Evolutionary conservation across 495 filamentous ascomycete genomes (phyloP), one percentile per base, ranked within the genome.

Genomic region (Entonaema liquescens): DNA sequence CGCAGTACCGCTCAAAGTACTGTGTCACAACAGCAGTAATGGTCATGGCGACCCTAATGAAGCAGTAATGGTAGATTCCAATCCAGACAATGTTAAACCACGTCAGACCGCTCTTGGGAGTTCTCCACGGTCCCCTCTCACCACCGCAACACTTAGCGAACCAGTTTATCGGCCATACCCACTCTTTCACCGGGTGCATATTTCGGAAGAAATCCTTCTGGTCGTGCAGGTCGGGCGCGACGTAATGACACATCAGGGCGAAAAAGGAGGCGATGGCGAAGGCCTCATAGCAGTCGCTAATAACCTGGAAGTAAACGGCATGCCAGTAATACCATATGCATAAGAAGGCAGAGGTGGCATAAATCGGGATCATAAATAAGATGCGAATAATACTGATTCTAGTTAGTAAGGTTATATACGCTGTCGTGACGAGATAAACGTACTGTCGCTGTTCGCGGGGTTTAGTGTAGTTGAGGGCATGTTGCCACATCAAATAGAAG

Each of bases 21-120:
- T 97, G 89, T 0, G 92, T 89, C 35, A 90, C 74, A 26, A 95
- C 91, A 3, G 93, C 90, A 15, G 91, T 87, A 19, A 95, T 83
- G 17, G 93, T 96, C 87, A 94, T 91, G 60, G 90, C 81, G n/a
- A 96, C 89, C 47, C 93, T 87, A 57, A 97, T 88, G 74, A 95
- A 88, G 80, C 94, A 96, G 77, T 97, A 97, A 70, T 97, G 94
- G 76, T 95, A 97, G 35, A 97, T 84, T 42, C 89, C 88, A 26
- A 91, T 84, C 93, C 92, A 97, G 67, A 97, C 85, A 28, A 97
- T 88, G 74, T 97, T 97, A 78, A 97, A 97, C 93, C 93, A 95
- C 2, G 93, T 97, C 80, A 97, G 81, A 1, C 94, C 94, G 79
- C 90, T 97, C 65, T 86, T 84, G 8, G 94, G 94, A 31, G 83